Base-by-base conservation (phyloP, 768 basidiomycete genomes). In the Trametopsis cervina region DNA sequence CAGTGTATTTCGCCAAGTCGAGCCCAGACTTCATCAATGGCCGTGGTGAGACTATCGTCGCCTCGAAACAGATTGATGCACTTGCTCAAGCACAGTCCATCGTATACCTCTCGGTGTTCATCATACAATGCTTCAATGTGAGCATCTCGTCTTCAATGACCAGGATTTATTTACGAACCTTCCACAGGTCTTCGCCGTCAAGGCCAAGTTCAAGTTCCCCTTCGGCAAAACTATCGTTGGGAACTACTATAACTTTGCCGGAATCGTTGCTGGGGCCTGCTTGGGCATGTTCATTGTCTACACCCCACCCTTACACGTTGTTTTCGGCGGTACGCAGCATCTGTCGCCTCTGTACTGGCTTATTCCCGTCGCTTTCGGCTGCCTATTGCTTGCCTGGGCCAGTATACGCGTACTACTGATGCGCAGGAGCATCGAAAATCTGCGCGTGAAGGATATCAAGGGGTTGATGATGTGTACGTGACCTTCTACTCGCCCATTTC, bases 401-500 rank as follows among this genome's bases (percentile, higher is more conserved):
- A 77, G 75, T 10, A 52, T 85, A 25, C 69, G 81, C 3, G 81
- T 85, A 20, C 38, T 83, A 17, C 49, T 84, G 27, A 57, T 82
- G 50, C 65, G 80, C 29, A 80, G 75, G 58, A 72, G 74, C 15
- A 64, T 81, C 20, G 75, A 80, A 56, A 69, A 72, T 41, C 60
- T 73, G 53, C 72, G 68, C 51, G 81, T 82, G 33, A 80, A 78
- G 56, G 79, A 81, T 61, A 81, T 84, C 55, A 76, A 74, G 50
- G 81, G 81, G 2, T 63, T 85, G 25, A 77, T 77, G 78, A 83
- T 85, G 83, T 81, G 81, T 83, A 69, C 55, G 81, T 75, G 20
- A 13, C n/a, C n/a, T n/a, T n/a, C n/a, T n/a, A n/a, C n/a, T n/a
- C 17, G 42, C 42, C 21, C n/a, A n/a, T n/a, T n/a, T n/a, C n/a